These are phyloP conservation scores for Punica granatum DNA, from an alignment of 345 rosid species.

Conservation along the genomic window DNA sequence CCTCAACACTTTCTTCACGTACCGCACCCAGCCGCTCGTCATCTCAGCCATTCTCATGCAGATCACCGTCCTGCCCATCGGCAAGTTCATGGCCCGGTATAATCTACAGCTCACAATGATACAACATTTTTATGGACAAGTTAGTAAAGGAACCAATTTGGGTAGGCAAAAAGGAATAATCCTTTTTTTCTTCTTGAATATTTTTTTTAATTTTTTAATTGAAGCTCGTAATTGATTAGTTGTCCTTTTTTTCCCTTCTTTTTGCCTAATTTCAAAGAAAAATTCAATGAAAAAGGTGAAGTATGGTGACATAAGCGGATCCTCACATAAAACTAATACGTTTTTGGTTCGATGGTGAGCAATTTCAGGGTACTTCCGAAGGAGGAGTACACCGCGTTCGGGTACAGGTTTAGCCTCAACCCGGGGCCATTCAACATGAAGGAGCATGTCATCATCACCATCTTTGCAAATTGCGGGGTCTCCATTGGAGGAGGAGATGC, in stretches of 20 bases:
- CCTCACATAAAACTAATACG: too few species aligned
- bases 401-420: slow-evolving; percentile 58
- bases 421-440: slow-evolving; percentile 97
- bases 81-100: slow-evolving; percentile 69
- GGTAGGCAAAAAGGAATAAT: too few species aligned
- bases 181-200: neutral
- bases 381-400: slow-evolving; percentile 31
- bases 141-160: neutral
- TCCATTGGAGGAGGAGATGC: slow-evolving; percentile 94
- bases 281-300: too few species aligned
- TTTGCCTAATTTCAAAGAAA: too few species aligned
- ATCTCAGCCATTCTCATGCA: slow-evolving; percentile 98
- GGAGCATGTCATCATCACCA: slow-evolving; percentile 93
- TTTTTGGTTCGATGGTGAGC: neutral
- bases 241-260: too few species aligned
- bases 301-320: too few species aligned
- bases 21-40: slow-evolving; percentile 94
- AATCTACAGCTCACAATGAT: neutral
- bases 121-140: neutral
- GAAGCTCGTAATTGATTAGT: too few species aligned
- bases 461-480: slow-evolving; percentile 95
- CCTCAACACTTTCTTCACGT: slow-evolving; percentile 97
- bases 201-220: too few species aligned
- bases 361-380: slow-evolving; percentile 41
- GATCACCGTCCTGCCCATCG: slow-evolving; percentile 84